Evolutionary conservation across 352 stramenopile genomes (phyloP).

Genomic region (Phytopythium sindhum): DNA sequence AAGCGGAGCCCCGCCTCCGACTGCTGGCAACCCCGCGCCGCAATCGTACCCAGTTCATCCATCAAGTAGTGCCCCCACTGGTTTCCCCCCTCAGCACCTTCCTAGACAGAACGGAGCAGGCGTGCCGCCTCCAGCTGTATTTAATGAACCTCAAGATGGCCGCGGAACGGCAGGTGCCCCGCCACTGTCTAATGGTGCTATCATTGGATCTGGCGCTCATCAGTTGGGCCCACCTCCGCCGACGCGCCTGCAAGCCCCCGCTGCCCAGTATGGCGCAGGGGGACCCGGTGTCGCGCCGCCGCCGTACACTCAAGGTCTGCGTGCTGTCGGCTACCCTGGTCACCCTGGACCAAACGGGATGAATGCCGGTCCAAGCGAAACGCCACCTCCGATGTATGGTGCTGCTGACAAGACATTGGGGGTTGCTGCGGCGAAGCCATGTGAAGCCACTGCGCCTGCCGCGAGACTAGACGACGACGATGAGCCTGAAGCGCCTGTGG

Average conservation of each 20-base stretch:
- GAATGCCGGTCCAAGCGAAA: background rate
- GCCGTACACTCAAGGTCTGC: background rate
- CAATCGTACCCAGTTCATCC: conserved; percentile 1
- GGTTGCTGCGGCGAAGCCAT: background rate
- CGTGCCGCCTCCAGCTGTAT: conserved; percentile 35
- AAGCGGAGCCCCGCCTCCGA: background rate
- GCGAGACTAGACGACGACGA: conserved; percentile 52
- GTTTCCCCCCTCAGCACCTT: conserved; percentile 21
- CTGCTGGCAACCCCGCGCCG: background rate
- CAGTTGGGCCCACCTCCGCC: background rate
- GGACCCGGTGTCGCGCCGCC: background rate
- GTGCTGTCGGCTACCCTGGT: background rate
- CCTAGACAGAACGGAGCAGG: conserved; percentile 58
- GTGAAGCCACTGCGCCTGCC: background rate
- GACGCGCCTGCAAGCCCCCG: background rate
- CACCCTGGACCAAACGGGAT: background rate
- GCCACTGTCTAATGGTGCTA: conserved; percentile 51
- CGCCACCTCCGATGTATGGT: background rate
- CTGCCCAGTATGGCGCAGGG: background rate
- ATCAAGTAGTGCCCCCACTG: conserved; percentile 3
- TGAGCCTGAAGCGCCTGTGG: conserved; percentile 43
- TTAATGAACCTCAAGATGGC: conserved; percentile 62
- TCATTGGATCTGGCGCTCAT: conserved; percentile 11
- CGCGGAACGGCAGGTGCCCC: conserved; percentile 35
- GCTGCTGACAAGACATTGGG: background rate